These are phyloP conservation scores for Hamamelis virginiana DNA, from an alignment of 164 flowering plant genomes.

Conservation along the genomic window DNA sequence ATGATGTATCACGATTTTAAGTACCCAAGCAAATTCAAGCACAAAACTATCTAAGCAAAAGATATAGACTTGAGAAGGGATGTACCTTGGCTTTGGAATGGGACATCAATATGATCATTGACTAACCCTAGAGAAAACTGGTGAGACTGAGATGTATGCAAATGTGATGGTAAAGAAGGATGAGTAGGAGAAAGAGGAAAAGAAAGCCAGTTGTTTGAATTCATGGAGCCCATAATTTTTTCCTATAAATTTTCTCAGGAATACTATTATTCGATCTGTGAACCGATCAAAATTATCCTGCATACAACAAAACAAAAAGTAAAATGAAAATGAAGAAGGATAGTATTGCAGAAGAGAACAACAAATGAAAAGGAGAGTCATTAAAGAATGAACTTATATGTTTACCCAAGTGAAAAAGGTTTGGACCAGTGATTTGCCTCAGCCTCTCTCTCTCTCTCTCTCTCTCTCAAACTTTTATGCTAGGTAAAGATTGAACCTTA, in stretches of 20 bases:
- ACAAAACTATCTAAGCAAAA: too few species aligned
- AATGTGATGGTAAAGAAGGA: slow-evolving; percentile 49
- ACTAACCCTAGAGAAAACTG: slow-evolving; percentile 67
- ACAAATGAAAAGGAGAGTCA: background rate
- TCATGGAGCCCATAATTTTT: slow-evolving; percentile 47
- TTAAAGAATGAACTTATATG: background rate
- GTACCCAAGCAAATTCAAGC: too few species aligned
- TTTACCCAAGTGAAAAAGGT: slow-evolving; percentile 2
- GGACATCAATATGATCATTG: slow-evolving; percentile 48
- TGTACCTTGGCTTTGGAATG: slow-evolving; percentile 69
- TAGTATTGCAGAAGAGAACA: background rate
- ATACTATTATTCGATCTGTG: too few species aligned
- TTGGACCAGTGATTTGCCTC: background rate
- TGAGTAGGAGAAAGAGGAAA: slow-evolving; percentile 71
- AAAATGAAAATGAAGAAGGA: background rate
- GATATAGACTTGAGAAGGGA: too few species aligned
- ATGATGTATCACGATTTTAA: too few species aligned
- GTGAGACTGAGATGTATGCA: slow-evolving; percentile 47
- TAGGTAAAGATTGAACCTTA: background rate
- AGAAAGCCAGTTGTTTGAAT: slow-evolving; percentile 85
- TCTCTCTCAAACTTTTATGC: slow-evolving; percentile 6
- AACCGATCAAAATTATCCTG: slow-evolving; percentile 11
- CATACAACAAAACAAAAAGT: background rate
- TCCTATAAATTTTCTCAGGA: too few species aligned
- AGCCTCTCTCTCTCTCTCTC: slow-evolving; percentile 22